Evolutionary conservation across 352 stramenopile genomes (phyloP), one percentile per base, ranked within the genome.

Genomic region (Pythium dissimile): DNA sequence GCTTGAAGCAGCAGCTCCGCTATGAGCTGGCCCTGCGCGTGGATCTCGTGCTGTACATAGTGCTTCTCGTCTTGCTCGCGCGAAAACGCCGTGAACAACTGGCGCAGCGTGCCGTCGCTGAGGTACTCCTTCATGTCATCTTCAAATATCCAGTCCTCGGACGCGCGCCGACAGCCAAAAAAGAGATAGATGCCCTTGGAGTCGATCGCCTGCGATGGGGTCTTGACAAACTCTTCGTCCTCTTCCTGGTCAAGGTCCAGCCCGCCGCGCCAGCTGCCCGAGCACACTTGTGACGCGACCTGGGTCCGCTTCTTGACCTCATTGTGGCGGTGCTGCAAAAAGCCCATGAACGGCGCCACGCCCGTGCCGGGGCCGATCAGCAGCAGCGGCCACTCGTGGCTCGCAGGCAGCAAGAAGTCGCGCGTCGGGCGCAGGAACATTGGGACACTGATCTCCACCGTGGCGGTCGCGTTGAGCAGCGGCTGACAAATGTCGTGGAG

Each of bases 281-380:
- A 78, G n/a, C 66, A 84, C 2, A 69, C 63, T 12, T 71, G 38
- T n/a, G 64, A 72, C 12, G 65, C 50, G 2, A 63, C 45, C 21
- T 53, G 45, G 6, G 55, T 32, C 20, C 53, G 55, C 27, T 56
- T 61, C 24, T 37, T 38, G 16, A 60, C 47, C 57, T 89, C 68
- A 15, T 71, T 28, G 16, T 75, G 54, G 20, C 88, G 90, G 56
- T 98, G 94, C 53, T 94, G 78, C 32, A 99, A 51, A 57, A 98
- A 99, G 32, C 95, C 94, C 57, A 98, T 92, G 73, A 99, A 98
- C 18, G 96, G 95, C 12, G 96, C 88, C 44, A 99, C 95, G 24
- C 96, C 96, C 15, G 96, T 98, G 31, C 96, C 96, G 2, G 95
- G 95, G 3, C 96, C 96, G 51, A 99, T 96, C 13, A 99, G 75